Evolutionary conservation across 169 alveolate species (phyloP), one percentile per base, ranked within the genome.

Genomic region (Cryptosporidium meleagridis): DNA sequence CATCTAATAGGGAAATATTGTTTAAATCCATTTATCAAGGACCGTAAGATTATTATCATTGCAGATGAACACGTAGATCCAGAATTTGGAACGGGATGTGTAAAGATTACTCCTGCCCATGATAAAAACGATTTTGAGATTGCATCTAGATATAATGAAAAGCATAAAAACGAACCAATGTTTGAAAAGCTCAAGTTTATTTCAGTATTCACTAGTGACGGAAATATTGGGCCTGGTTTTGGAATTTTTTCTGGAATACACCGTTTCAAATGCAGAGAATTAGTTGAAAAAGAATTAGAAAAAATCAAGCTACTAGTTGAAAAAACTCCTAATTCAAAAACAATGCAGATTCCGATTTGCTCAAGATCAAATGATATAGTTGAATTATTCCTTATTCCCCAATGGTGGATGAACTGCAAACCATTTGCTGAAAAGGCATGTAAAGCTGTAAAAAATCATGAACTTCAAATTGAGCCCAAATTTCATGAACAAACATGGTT

Each of bases 81-180:
- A 95, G 96, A 97, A 70, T 99, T 96, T 92, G 99, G 99, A 44
- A 99, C 99, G 0, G 99, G 99, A 33, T 99, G 99, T 5, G 99
- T 99, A 51, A 99, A 99, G 94, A 97, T 99, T 65, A 99, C 99
- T 10, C 99, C 99, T 3, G 99, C 99, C 29, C 99, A 99, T 80
- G 99, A 99, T 93, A 98, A 96, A 85, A 98, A 98, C 94, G 99
- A 99, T 94, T 98, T 93, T 91, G 99, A 96, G 53, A 97, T 99
- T 75, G 99, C 99, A 62, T 94, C 96, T 94, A 93, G 99, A 52
- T 98, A 99, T 86, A 93, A 95, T 69, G 69, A 91, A 80, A 93
- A 85, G 65, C 55, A 75, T 44, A 87, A 91, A 51, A 18, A 10
- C 26, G n/a, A 33, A 23, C 44, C 70, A 14, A 3, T 44, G 18